Evolutionary conservation across 164 flowering plant species (phyloP).

Genomic region (Nymphaea colorata): DNA sequence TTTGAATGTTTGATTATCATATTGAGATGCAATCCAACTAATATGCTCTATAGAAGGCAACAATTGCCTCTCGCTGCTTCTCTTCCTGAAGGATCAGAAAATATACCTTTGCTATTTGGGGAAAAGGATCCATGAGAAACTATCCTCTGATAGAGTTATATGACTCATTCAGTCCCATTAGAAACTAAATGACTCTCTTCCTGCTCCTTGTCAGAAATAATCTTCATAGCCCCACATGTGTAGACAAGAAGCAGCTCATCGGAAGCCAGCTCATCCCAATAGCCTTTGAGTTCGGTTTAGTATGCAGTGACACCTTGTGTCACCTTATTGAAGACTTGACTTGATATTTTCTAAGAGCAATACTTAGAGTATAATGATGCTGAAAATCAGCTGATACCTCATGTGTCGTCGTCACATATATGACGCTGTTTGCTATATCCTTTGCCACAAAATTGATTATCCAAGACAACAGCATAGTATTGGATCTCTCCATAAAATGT

Average conservation of each 20-base stretch:
- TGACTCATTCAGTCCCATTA: neutral
- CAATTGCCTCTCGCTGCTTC: neutral
- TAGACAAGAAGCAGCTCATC: neutral
- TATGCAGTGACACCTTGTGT: neutral
- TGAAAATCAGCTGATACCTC: neutral
- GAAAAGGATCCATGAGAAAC: neutral
- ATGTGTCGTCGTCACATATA: slow-evolving; percentile 1
- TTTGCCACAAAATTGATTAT: neutral
- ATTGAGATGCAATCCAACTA: too few relatives aligned
- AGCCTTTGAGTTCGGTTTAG: neutral
- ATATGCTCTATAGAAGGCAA: too few relatives aligned
- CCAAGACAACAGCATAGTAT: slow-evolving; percentile 3
- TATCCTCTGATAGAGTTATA: neutral
- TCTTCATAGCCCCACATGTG: neutral
- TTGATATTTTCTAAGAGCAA: neutral
- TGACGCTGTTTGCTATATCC: neutral
- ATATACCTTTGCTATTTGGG: neutral
- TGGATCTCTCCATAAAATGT: neutral
- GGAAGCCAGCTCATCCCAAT: neutral
- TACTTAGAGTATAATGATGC: slow-evolving; percentile 1
- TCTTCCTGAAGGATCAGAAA: neutral
- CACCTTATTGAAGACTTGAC: neutral
- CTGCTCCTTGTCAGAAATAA: neutral
- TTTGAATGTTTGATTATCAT: too few relatives aligned
- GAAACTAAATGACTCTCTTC: neutral